Percentiles rank a stretch among this genome's conserved stretches.
Evolutionary conservation across 2,329 filamentous ascomycete species (phyloP).

Genomic region (Botrytis paeoniae): DNA sequence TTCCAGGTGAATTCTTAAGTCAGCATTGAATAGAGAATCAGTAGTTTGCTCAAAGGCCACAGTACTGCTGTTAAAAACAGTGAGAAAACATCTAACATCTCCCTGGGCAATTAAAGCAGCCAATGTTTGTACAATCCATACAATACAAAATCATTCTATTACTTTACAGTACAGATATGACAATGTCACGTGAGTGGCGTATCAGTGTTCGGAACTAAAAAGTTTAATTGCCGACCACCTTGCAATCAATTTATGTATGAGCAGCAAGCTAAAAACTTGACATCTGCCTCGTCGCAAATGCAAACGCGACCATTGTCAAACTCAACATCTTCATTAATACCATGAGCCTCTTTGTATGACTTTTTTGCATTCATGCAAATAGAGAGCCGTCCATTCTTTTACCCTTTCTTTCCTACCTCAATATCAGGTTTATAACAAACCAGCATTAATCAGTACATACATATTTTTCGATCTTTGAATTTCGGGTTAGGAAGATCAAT

Average conservation of each 20-base stretch:
- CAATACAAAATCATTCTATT: neutral
- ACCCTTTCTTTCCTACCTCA: slow-evolving; percentile 8
- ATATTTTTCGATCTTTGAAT: neutral
- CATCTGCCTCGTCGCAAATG: slow-evolving; percentile 11
- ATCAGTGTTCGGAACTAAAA: slow-evolving; percentile 6
- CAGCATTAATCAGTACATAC: slow-evolving; percentile 1
- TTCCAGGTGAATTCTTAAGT: neutral
- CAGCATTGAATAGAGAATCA: neutral
- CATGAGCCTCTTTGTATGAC: slow-evolving; percentile 18
- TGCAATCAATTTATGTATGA: slow-evolving; percentile 3
- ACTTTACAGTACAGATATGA: neutral
- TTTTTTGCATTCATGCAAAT: slow-evolving; percentile 2
- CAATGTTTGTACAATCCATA: neutral
- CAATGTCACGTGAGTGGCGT: neutral
- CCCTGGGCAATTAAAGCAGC: neutral
- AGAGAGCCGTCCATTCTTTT: slow-evolving; percentile 19
- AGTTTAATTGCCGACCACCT: slow-evolving; percentile 18
- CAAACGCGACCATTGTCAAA: slow-evolving; percentile 13
- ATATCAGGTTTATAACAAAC: neutral
- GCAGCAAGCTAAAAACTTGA: slow-evolving; percentile 5
- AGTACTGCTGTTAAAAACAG: neutral
- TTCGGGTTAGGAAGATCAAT: slow-evolving; percentile 4
- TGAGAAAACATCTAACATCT: neutral
- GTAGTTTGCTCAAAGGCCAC: neutral
- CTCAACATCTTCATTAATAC: slow-evolving; percentile 1